Evolutionary conservation across 768 basidiomycete genomes (phyloP).

Genomic region (Obba rivulosa): DNA sequence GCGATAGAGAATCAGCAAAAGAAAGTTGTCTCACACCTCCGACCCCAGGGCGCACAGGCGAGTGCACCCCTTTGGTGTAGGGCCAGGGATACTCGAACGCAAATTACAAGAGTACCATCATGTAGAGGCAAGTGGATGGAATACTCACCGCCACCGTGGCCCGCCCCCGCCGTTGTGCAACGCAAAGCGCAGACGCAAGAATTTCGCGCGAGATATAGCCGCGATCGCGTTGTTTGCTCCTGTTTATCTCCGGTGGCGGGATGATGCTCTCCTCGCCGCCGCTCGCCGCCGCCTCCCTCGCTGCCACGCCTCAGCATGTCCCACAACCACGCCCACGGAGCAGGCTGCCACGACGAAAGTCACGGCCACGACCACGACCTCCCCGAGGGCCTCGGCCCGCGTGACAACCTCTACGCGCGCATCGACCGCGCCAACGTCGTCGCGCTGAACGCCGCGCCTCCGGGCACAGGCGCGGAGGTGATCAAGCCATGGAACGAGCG

Average conservation of each 20-base stretch:
- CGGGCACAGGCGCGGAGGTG: slow-evolving; percentile 46
- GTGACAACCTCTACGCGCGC: slow-evolving; percentile 66
- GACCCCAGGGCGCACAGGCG: slow-evolving; percentile 70
- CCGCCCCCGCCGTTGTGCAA: too few species aligned
- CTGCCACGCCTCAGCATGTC: slow-evolving; percentile 33
- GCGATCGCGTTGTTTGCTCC: neutral
- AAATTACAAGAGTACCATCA: slow-evolving; percentile 79
- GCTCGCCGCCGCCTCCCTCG: neutral
- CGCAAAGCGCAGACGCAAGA: neutral
- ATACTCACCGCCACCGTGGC: slow-evolving; percentile 18
- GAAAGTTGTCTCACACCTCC: slow-evolving; percentile 65
- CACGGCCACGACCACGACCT: slow-evolving; percentile 48
- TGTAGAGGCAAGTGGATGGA: slow-evolving; percentile 16
- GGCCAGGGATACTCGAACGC: slow-evolving; percentile 69
- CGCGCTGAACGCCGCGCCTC: slow-evolving; percentile 61
- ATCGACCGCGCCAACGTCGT: slow-evolving; percentile 80
- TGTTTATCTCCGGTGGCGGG: slow-evolving; percentile 6
- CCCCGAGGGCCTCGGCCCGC: slow-evolving; percentile 40
- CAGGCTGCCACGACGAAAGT: slow-evolving; percentile 51
- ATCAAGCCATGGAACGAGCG: slow-evolving; percentile 89
- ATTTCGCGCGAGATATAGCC: neutral
- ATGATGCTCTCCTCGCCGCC: neutral
- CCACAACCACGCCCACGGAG: slow-evolving; percentile 46
- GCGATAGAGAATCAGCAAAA: slow-evolving; percentile 36
- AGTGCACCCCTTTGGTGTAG: slow-evolving; percentile 66